Base-by-base conservation (phyloP, 164 flowering plant genomes). In the Tetracentron sinense region DNA sequence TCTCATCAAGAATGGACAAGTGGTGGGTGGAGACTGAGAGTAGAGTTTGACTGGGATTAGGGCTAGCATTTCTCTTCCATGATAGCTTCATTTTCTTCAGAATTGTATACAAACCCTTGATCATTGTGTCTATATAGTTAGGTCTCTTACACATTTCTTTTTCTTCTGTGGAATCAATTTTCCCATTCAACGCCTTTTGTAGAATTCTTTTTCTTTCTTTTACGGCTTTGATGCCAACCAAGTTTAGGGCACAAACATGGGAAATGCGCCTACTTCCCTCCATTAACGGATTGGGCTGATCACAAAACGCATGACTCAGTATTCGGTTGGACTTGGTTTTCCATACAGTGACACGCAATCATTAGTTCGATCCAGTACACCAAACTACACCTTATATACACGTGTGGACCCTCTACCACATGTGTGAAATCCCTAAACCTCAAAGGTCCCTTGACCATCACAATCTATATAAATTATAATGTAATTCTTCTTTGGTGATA, bases 251-350 rank as follows among this genome's bases (percentile, higher is more conserved):
- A 33, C 6, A 33, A 33, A 33, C 38, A 33, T 10, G 10, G 4
- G 38, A 33, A 16, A 38, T 38, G 6, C 8, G 6, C 8, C 38
- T 33, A 33, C 8, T 8, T 33, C 38, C 8, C 38, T 33, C 38
- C 38, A 4, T 33, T 38, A 38, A 8, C 44, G 1, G 44, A 38
- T 38, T 38, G 14, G 44, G 44, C 44, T 16, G 14, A 38, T 38
- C 44, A 38, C 44, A 38, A 38, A 61, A 61, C 1, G 28, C 56
- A 38, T 38, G 44, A 10, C 33, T 61, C 26, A 27, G n/a, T 11
- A 61, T 29, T 61, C 56, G 28, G 64, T 61, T 61, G 56, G 55
- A 50, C 64, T 42, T 61, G 49, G 49, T 61, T 61, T 61, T 61
- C 64, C 44, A 21, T 7, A 15, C 6, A n/a, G 29, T 49, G 25